Percentiles rank a stretch among this genome's conserved stretches.
Conservation (phyloP, 352 stramenopile species). For the Globisporangium alternatum region DNA sequence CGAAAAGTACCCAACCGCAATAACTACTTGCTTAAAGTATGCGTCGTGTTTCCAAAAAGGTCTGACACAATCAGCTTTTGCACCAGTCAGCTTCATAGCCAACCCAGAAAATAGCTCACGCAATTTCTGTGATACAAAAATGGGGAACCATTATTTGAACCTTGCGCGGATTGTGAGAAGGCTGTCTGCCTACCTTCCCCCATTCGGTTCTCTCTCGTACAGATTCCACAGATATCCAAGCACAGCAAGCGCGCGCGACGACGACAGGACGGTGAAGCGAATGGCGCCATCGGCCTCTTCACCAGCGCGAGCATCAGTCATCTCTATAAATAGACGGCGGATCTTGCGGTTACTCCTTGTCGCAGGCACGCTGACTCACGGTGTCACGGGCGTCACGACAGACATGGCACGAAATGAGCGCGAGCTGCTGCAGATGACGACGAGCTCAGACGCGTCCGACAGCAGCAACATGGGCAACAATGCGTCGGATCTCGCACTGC, state of each 20-base stretch:
- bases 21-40: constrained; percentile 1
- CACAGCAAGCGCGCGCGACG: neutral
- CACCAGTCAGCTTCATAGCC: neutral
- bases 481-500: neutral
- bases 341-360: neutral
- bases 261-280: neutral
- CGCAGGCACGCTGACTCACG: neutral
- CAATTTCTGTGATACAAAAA: neutral
- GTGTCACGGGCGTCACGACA: neutral
- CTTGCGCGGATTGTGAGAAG: neutral
- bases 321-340: neutral
- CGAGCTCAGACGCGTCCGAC: neutral
- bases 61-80: too few species aligned
- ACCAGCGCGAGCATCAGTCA: too few species aligned
- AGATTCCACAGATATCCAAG: too few species aligned
- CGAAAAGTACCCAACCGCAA: neutral
- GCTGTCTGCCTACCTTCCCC: too few species aligned
- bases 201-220: too few species aligned
- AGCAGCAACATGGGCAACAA: neutral
- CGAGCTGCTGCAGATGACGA: neutral
- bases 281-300: neutral
- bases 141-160: neutral
- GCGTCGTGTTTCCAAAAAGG: constrained; percentile 1
- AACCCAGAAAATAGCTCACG: neutral
- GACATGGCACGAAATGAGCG: neutral